Conservation (phyloP, 2,329 filamentous ascomycete genomes). For the Rutstroemia sp. region DNA sequence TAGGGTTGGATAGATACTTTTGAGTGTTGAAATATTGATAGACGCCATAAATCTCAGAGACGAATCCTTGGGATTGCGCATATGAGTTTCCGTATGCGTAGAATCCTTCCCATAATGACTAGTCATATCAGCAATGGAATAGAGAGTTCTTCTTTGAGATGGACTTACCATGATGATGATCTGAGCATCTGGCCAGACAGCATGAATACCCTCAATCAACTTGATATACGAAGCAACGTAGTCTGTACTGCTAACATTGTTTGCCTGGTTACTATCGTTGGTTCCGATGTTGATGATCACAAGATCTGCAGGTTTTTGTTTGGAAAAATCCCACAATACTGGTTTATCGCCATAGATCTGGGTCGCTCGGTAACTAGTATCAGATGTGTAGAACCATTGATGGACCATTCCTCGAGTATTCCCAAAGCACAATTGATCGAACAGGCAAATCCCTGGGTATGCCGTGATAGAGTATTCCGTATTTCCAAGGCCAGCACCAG, state of each 20-base stretch:
- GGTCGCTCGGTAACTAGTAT: slow-evolving; percentile 34
- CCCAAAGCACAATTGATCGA: slow-evolving; percentile 49
- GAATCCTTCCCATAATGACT: slow-evolving; percentile 51
- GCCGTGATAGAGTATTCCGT: slow-evolving; percentile 52
- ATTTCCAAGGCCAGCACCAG: slow-evolving; percentile 48
- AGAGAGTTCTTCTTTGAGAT: slow-evolving; percentile 29
- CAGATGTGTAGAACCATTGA: slow-evolving; percentile 51
- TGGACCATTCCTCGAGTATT: slow-evolving; percentile 42
- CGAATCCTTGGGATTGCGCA: slow-evolving; percentile 38
- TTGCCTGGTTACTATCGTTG: slow-evolving; percentile 38
- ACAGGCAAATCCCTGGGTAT: slow-evolving; percentile 50
- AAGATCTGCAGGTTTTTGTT: slow-evolving; percentile 36
- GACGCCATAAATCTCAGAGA: slow-evolving; percentile 43
- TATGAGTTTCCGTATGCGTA: slow-evolving; percentile 43
- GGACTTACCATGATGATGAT: slow-evolving; percentile 39
- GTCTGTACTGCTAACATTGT: slow-evolving; percentile 32
- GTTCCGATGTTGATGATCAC: slow-evolving; percentile 42
- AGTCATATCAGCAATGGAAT: slow-evolving; percentile 3
- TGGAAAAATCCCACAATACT: slow-evolving; percentile 34
- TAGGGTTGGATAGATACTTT: slow-evolving; percentile 34
- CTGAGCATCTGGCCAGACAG: slow-evolving; percentile 39
- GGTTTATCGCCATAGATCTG: slow-evolving; percentile 30
- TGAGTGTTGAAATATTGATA: slow-evolving; percentile 45
- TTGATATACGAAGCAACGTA: slow-evolving; percentile 37
- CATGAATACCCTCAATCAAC: slow-evolving; percentile 40